Evolutionary conservation across 345 rosid genomes (phyloP), one percentile per base, ranked within the genome.

Genomic region (Aquilaria sinensis): DNA sequence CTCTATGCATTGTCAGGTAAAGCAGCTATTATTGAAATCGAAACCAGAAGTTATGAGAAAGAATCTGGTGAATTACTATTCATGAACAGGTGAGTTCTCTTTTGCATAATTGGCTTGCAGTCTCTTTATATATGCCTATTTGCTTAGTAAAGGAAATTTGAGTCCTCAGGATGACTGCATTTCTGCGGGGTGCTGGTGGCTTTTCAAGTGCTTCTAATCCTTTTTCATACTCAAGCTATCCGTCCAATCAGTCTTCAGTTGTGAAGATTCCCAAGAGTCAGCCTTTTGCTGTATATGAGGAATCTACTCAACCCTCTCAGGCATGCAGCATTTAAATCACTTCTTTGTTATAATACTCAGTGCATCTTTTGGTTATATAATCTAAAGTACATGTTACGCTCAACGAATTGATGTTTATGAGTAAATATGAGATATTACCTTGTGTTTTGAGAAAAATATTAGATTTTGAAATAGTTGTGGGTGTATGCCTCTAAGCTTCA

Each of bases 111-210:
- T 37, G 1, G 7, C 43, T 37, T 37, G 56, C 60, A 13, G 57
- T 73, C 54, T 47, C 43, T 37, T 4, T 37, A 37, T 37, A 3
- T 37, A 37, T 37, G 23, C 23, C 23, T 23, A 2, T 34, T 11
- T 58, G 15, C 69, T 70, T 6, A 62, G 15, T 57, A 55, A 50
- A 55, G 23, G 31, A 60, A 66, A 55, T 57, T 64, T 23, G 23
- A 9, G 51, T 77, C 41, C 63, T 68, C 81, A 94, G 97, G 73
- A 12, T 69, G 58, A 90, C 85, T 63, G 66, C n/a, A 5, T 88
- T 59, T 70, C 76, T 90, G 51, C 81, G 95, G 8, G 97, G 97
- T 60, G 97, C 95, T 53, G 96, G 97, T 62, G 95, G 99, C 76
- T 94, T 88, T 78, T 94, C 99, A 61, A 78, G 80, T 58, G 74